A percentile compares a stretch with the other conserved stretches of the same genome.
phyloP scores from a whole-genome alignment of 2,329 filamentous ascomycete genomes.

The Fusarium guadeloupense region DNA sequence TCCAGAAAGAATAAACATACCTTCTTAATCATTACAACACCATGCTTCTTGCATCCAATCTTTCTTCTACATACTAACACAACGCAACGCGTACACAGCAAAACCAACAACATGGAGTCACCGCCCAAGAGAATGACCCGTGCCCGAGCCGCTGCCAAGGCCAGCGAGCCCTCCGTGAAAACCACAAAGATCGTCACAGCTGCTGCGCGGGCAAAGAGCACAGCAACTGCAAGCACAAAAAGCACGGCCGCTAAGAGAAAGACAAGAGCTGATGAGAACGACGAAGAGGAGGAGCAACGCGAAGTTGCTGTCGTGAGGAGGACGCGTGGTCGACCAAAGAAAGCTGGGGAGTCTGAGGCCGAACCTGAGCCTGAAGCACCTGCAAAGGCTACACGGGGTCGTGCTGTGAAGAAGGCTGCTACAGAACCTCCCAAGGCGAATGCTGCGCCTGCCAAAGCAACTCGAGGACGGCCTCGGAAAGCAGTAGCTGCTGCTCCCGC shows the following conservation, averaged over 20 bases:
- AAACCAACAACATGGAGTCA: conserved; percentile 59
- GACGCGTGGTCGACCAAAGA: conserved; percentile 56
- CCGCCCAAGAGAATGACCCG: conserved; percentile 69
- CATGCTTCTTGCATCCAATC: conserved; percentile 39
- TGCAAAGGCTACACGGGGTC: conserved; percentile 44
- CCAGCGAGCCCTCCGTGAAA: conserved; percentile 50
- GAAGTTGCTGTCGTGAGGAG: conserved; percentile 49
- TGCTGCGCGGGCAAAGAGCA: conserved; percentile 58
- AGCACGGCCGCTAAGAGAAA: conserved; percentile 58
- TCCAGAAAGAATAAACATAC: conserved; percentile 31
- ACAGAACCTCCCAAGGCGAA: conserved; percentile 37
- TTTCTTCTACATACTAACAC: conserved; percentile 41
- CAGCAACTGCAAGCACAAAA: conserved; percentile 46
- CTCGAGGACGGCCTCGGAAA: conserved; percentile 59
- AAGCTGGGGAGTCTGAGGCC: conserved; percentile 45
- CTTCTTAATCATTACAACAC: conserved; percentile 28
- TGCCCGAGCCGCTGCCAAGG: conserved; percentile 56
- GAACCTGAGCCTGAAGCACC: conserved; percentile 34
- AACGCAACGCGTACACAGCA: conserved; percentile 21
- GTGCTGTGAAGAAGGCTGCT: conserved; percentile 43
- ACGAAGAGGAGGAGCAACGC: conserved; percentile 56
- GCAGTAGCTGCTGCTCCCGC: conserved; percentile 37
- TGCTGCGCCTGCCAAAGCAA: conserved; percentile 45
- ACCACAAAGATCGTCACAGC: conserved; percentile 59
- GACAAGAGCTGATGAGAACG: conserved; percentile 61